A percentile compares a stretch with the other conserved stretches of the same genome.
Conservation (phyloP, 345 rosid genomes). For the Mangifera indica region DNA sequence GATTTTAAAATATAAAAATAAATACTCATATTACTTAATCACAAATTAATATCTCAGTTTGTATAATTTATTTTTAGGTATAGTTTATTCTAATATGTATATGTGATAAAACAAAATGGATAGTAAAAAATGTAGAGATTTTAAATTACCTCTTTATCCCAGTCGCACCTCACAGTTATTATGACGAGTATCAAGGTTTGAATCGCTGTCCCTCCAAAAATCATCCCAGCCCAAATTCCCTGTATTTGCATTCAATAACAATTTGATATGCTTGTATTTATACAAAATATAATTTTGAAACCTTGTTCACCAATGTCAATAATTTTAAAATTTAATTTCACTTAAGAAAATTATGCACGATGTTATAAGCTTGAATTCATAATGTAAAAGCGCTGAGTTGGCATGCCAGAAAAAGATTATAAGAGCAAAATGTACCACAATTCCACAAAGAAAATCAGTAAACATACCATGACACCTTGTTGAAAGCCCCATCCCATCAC, state of each 20-base stretch:
- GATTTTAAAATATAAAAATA: too few relatives aligned
- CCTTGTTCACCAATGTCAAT: too few relatives aligned
- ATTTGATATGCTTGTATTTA: not conserved
- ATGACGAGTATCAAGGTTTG: constrained; percentile 55
- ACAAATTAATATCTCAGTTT: too few relatives aligned
- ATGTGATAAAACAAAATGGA: not conserved
- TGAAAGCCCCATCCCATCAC: constrained; percentile 85
- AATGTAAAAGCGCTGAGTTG: too few relatives aligned
- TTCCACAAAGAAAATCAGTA: not conserved
- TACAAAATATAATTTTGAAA: too few relatives aligned
- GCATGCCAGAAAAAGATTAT: too few relatives aligned
- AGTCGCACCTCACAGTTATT: constrained; percentile 62
- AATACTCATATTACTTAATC: too few relatives aligned
- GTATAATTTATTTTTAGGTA: too few relatives aligned
- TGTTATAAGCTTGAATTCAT: too few relatives aligned
- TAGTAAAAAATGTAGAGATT: not conserved
- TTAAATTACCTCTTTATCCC: constrained; percentile 67
- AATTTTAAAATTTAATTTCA: too few relatives aligned
- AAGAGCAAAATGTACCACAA: not conserved
- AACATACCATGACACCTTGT: constrained; percentile 69
- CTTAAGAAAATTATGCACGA: too few relatives aligned
- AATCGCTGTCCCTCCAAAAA: constrained; percentile 76
- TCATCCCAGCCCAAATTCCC: constrained; percentile 98
- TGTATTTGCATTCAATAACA: constrained; percentile 20
- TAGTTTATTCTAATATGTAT: too few relatives aligned